Percentiles rank a stretch among this genome's conserved stretches.
Conservation (phyloP, 805 yeast species). For the Barnettozyma wickerhamii region DNA sequence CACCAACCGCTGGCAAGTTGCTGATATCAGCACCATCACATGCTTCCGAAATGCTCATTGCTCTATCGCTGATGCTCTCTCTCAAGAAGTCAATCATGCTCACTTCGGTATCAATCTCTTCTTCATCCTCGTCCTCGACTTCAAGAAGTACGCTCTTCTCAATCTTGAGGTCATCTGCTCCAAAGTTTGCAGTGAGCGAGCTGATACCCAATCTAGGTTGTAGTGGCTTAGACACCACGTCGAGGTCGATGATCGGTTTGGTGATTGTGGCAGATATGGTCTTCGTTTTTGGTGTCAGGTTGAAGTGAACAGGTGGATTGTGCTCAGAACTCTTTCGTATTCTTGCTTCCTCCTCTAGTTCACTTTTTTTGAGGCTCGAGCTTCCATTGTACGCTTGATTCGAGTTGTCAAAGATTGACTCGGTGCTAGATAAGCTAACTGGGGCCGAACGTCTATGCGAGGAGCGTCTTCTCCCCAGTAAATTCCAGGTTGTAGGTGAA, state of each 20-base stretch:
- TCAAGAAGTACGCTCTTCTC: constrained; percentile 3
- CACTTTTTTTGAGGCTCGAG: not conserved
- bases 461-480: constrained; percentile 1
- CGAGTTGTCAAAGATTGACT: constrained; percentile 13
- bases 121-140: constrained; percentile 5
- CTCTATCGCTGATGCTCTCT: constrained; percentile 16
- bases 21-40: constrained; percentile 14
- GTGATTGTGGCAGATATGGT: not conserved
- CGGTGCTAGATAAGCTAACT: constrained; percentile 11
- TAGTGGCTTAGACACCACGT: constrained; percentile 12
- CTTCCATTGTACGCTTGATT: not conserved
- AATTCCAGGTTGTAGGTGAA: constrained; percentile 1
- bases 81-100: constrained; percentile 18
- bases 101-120: constrained; percentile 4
- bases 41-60: constrained; percentile 11
- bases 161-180: constrained; percentile 4
- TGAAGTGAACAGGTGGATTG: not conserved
- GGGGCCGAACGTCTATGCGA: constrained; percentile 12
- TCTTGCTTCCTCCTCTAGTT: not conserved
- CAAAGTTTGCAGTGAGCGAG: not conserved
- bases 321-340: constrained; percentile 1
- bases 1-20: too few relatives aligned
- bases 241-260: constrained; percentile 17
- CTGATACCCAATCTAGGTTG: constrained; percentile 7
- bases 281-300: not conserved